Evolutionary conservation across 169 alveolate species (phyloP).

Genomic region (Toxoplasma gondii): DNA sequence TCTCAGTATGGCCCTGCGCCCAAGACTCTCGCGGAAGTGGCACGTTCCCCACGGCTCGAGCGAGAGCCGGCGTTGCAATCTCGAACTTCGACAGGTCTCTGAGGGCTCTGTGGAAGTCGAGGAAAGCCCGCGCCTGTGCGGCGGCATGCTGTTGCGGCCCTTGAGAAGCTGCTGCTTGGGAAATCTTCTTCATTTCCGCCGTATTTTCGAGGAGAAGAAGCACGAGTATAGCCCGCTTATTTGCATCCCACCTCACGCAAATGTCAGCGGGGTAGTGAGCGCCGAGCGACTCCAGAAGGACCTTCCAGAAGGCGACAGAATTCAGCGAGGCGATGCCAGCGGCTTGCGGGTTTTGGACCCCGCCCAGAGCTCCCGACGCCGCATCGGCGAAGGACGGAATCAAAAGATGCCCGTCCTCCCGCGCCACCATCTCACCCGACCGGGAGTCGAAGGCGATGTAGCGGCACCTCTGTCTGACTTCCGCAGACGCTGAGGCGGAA

Average conservation of each 20-base stretch:
- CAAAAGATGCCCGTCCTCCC: not conserved
- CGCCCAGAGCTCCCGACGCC: not conserved
- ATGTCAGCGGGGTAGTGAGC: not conserved
- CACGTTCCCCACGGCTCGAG: not conserved
- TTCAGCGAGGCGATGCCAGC: not conserved
- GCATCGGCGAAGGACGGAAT: not conserved
- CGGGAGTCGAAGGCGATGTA: slow-evolving; percentile 4
- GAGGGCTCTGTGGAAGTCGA: slow-evolving; percentile 2
- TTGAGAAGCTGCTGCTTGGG: not conserved
- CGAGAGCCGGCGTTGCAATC: not conserved
- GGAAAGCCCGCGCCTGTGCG: not conserved
- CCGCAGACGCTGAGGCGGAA: not conserved
- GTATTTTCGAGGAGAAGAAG: not conserved
- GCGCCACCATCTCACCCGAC: not conserved
- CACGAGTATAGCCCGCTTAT: not conserved
- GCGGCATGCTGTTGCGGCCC: not conserved
- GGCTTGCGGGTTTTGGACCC: not conserved
- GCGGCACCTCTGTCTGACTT: not conserved
- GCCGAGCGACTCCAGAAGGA: slow-evolving; percentile 16
- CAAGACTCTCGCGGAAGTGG: not conserved
- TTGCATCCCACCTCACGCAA: not conserved
- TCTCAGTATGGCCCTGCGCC: not conserved
- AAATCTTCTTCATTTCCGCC: not conserved
- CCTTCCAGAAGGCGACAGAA: not conserved
- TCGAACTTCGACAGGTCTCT: slow-evolving; percentile 12